Base-by-base conservation (phyloP, 2,329 filamentous ascomycete species). In the Shiraia sp. region DNA sequence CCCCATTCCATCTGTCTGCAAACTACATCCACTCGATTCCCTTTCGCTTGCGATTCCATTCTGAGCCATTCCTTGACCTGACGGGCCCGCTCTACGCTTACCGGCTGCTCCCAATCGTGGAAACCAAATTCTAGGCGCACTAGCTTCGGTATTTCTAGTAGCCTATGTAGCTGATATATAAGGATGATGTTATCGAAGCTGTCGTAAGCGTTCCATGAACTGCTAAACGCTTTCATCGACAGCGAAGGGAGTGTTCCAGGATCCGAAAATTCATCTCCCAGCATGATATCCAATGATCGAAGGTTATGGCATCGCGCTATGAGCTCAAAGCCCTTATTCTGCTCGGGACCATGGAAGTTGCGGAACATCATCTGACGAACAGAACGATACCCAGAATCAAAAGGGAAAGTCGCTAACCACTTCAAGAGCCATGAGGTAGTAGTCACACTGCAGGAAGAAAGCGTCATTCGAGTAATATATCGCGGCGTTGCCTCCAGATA, bases 331-430 rank as follows among this genome's bases (percentile, higher is more conserved):
- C 45, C 40, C 14, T 38, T 40, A 30, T 35, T 35, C 19, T 48
- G 45, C 30, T 48, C 40, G 9, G 36, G 32, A 10, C 45, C 40
- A 22, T 48, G 36, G 40, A 48, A 44, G 30, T 42, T 43, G 32
- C 45, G 45, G 22, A 48, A 40, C 8, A 37, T n/a, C 4, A 48
- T 10, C 19, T 41, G 24, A 12, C 30, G 36, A 13, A 47, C 34
- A 2, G 32, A 31, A n/a, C 15, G 23, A 34, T 36, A 43, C 1
- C 40, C 40, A 6, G 31, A 15, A 13, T 23, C 32, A 17, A 19
- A 13, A 6, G 40, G 36, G 8, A 44, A 38, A n/a, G 36, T 38
- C 24, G 40, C 36, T 2, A 48, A 37, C 45, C 36, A 48, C n/a
- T 25, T 40, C 14, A 29, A 33, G 10, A 48, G 14, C 45, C 36